phyloP scores from a whole-genome alignment of 2,329 filamentous ascomycete species.

The Helicocarpus griseus region DNA sequence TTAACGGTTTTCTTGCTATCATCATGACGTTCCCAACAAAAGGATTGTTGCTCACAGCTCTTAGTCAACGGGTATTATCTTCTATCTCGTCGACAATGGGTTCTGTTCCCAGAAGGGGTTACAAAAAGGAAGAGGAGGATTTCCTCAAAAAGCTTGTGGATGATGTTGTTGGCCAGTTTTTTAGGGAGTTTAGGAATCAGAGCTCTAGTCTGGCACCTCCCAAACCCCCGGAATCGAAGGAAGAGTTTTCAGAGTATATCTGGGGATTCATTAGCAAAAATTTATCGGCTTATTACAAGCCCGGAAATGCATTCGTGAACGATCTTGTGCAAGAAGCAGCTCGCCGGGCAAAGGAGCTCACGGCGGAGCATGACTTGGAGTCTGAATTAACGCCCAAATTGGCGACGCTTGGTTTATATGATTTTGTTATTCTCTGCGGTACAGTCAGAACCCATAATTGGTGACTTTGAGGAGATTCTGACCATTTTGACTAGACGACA shows the following conservation, averaged over 20 bases:
- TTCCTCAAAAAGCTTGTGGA: not conserved
- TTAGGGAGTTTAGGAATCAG: not conserved
- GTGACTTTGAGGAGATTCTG: not conserved
- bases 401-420: not conserved
- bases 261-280: not conserved
- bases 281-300: not conserved
- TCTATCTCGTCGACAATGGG: not conserved
- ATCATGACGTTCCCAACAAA: too few species aligned
- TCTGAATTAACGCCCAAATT: not conserved
- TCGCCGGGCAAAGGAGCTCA: not conserved
- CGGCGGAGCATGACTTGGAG: not conserved
- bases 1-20: too few species aligned
- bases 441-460: not conserved
- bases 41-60: too few species aligned
- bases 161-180: not conserved
- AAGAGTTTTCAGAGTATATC: not conserved
- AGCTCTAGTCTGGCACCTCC: not conserved
- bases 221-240: not conserved
- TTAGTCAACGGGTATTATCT: not conserved
- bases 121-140: not conserved
- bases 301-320: not conserved
- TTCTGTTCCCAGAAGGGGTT: not conserved
- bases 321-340: not conserved
- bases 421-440: not conserved
- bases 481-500: not conserved